A percentile compares a stretch with the other conserved stretches of the same genome.
Evolutionary conservation across 305 asterid genomes (phyloP).

Genomic region (Fraxinus velutina): DNA sequence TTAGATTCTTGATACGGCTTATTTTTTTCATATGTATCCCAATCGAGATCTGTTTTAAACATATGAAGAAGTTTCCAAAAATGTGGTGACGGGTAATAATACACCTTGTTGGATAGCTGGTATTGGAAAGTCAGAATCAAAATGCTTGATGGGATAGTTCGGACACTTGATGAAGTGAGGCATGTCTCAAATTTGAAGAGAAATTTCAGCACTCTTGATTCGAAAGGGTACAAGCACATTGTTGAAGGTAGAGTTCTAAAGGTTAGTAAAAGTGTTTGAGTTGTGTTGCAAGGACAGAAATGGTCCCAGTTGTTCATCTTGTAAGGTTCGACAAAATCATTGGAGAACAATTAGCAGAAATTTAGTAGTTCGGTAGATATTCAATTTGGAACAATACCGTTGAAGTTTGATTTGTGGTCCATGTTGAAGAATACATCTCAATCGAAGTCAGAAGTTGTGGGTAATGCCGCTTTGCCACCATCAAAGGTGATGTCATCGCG

Average conservation of each 20-base stretch:
- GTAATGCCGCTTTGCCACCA: background rate
- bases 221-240: background rate
- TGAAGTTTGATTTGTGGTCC: background rate
- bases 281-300: background rate
- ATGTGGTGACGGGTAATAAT: background rate
- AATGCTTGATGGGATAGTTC: background rate
- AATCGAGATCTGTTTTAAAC: too few relatives aligned
- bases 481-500: background rate
- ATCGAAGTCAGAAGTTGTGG: background rate
- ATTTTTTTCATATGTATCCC: background rate
- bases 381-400: background rate
- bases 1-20: too few relatives aligned
- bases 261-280: background rate
- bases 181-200: background rate
- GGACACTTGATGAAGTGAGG: background rate
- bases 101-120: background rate
- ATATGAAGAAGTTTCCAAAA: background rate
- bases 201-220: background rate
- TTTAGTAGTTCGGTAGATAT: background rate
- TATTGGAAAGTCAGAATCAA: background rate
- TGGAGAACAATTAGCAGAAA: background rate
- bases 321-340: background rate
- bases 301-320: background rate
- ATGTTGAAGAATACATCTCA: background rate
- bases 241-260: background rate